Evolutionary conservation across 768 basidiomycete species (phyloP), one percentile per base, ranked within the genome.

Genomic region (Leucogyrophana mollusca): DNA sequence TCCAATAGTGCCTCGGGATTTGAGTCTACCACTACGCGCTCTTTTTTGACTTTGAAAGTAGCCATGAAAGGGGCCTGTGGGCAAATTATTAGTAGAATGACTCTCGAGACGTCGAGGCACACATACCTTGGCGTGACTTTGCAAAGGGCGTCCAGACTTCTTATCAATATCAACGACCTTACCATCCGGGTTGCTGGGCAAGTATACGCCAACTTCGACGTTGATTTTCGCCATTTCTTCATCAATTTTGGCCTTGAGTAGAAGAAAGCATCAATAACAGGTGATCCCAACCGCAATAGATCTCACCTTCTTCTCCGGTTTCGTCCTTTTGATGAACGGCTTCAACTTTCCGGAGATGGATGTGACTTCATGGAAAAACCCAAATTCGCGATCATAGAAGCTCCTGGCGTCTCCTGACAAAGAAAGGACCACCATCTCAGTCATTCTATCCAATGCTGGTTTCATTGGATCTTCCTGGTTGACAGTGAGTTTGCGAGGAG

Each of bases 1-100:
- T 85, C 78, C 41, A 91, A 62, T 21, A 94, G 70, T 14, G 83
- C 82, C 48, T 93, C 87, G 0, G 89, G 83, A 58, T 93, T 78
- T 9, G 76, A 75, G 49, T 83, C 72, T 17, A 91, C 67, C 17
- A 83, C 78, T 18, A 85, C 60, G 4, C 79, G 75, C 52, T 94
- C 87, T 64, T 97, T 95, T 46, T 90, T 81, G 18, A 99, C 96
- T 73, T 95, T 96, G 77, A 99, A 99, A 1, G 95, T 97, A 1
- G 96, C 96, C 96, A 99, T 98, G 73, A 99, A 99, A 0, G 96
- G 96, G 9, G 96, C 94, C 94, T 97, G 49, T 3, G n/a, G 24
- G 27, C 32, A 45, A 37, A 30, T 46, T n/a, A 49, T 53, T 36
- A 16, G 47, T 25, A 34, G 43, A 22, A 16, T n/a, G n/a, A n/a